phyloP scores from a whole-genome alignment of 495 filamentous ascomycete species.

The Trichoderma virens region DNA sequence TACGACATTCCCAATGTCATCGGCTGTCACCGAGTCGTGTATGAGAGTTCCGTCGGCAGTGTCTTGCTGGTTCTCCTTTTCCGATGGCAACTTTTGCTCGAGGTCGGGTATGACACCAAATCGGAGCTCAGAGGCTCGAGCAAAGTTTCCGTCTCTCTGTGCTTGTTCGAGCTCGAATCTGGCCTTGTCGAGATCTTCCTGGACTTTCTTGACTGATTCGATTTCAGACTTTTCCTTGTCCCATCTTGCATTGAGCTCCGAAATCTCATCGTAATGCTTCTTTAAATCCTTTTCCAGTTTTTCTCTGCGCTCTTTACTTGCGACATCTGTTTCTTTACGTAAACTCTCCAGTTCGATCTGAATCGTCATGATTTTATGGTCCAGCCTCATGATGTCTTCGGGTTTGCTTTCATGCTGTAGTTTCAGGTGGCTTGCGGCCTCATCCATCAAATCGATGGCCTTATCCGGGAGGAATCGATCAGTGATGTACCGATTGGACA shows the following conservation, averaged over 20 bases:
- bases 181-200: constrained; percentile 76
- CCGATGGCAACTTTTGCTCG: constrained; percentile 70
- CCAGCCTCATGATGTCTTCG: constrained; percentile 81
- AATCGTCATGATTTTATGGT: constrained; percentile 92
- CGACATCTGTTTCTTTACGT: constrained; percentile 85
- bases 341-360: constrained; percentile 96
- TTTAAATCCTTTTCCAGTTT: constrained; percentile 71
- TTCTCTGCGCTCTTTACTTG: constrained; percentile 79
- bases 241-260: constrained; percentile 67
- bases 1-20: constrained; percentile 90
- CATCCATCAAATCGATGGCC: constrained; percentile 93
- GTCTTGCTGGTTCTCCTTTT: constrained; percentile 45
- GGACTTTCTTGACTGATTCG: constrained; percentile 73
- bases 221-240: constrained; percentile 83
- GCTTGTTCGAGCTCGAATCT: constrained; percentile 79
- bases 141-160: constrained; percentile 88
- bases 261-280: constrained; percentile 61
- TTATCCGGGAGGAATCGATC: constrained; percentile 95
- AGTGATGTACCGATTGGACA: constrained; percentile 93
- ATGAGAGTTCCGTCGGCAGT: constrained; percentile 53
- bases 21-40: constrained; percentile 85
- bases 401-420: constrained; percentile 96
- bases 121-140: constrained; percentile 73
- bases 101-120: constrained; percentile 79
- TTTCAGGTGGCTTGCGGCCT: constrained; percentile 82